These are phyloP conservation scores for Cercospora citrullina DNA, from an alignment of 2,329 filamentous ascomycete species.

Conservation along the genomic window DNA sequence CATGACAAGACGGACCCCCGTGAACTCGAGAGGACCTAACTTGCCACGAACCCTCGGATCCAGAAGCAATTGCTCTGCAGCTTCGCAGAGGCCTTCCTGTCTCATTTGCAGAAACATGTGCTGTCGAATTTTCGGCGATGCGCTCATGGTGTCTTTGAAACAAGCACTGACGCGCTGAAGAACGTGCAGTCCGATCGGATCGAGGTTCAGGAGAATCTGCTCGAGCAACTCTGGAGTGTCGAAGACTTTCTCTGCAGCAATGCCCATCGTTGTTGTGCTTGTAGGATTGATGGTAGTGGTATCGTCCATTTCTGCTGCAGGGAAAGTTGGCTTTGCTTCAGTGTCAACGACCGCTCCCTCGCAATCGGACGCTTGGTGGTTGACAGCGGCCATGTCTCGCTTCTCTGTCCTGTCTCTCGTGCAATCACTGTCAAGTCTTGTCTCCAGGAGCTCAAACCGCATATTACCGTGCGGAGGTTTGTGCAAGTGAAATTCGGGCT, in stretches of 20 bases:
- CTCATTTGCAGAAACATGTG: not conserved
- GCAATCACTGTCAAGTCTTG: not conserved
- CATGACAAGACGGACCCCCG: not conserved
- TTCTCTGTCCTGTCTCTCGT: not conserved
- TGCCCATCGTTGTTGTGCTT: not conserved
- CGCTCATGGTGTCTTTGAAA: not conserved
- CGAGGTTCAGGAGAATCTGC: not conserved
- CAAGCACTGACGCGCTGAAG: not conserved
- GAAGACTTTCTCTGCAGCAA: not conserved
- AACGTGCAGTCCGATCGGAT: not conserved
- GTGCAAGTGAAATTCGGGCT: not conserved
- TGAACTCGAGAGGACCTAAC: not conserved
- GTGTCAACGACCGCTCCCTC: not conserved
- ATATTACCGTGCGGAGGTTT: not conserved
- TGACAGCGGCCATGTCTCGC: not conserved
- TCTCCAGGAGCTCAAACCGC: not conserved
- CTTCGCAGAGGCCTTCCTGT: not conserved
- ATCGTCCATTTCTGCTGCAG: not conserved
- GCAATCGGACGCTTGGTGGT: not conserved
- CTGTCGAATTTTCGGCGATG: not conserved
- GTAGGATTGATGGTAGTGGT: not conserved
- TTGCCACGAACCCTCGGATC: not conserved
- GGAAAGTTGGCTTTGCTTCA: not conserved
- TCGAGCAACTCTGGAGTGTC: constrained; percentile 4
- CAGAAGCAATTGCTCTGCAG: not conserved